Evolutionary conservation across 2,329 filamentous ascomycete species (phyloP).

Genomic region (Penicillium digitatum): DNA sequence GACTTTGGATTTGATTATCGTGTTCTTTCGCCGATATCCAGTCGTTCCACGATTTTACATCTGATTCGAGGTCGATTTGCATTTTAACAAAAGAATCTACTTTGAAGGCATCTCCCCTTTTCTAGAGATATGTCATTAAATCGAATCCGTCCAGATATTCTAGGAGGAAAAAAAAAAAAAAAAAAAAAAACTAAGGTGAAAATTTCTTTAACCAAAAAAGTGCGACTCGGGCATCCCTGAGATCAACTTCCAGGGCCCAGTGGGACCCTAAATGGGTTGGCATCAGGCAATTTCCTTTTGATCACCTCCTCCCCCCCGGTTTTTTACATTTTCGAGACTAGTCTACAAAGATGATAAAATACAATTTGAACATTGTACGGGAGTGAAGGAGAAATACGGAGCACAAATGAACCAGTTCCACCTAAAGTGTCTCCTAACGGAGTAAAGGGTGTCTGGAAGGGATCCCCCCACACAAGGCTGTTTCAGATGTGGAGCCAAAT

Average conservation of each 20-base stretch:
- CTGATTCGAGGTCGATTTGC: neutral
- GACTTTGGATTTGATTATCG: neutral
- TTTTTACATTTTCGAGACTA: neutral
- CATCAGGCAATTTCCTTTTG: neutral
- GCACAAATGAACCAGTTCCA: neutral
- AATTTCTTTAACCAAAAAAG: no score
- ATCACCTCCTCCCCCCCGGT: neutral
- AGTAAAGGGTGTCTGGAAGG: neutral
- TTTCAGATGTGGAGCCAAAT: constrained; percentile 20
- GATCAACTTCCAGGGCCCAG: neutral
- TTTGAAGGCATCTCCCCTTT: neutral
- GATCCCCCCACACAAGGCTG: neutral
- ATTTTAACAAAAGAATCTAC: neutral
- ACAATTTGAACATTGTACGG: neutral
- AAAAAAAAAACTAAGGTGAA: neutral
- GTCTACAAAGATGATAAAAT: neutral
- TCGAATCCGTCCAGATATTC: neutral
- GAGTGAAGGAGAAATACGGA: neutral
- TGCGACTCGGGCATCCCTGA: neutral
- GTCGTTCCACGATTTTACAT: neutral
- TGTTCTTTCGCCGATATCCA: neutral
- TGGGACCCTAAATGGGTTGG: neutral
- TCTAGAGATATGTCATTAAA: neutral
- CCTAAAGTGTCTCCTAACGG: neutral
- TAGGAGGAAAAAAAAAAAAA: neutral